A percentile compares a stretch with the other conserved stretches of the same genome.
These are phyloP conservation scores for Aureobasidium pullulans DNA, from an alignment of 2,329 filamentous ascomycete genomes.

Conservation along the genomic window DNA sequence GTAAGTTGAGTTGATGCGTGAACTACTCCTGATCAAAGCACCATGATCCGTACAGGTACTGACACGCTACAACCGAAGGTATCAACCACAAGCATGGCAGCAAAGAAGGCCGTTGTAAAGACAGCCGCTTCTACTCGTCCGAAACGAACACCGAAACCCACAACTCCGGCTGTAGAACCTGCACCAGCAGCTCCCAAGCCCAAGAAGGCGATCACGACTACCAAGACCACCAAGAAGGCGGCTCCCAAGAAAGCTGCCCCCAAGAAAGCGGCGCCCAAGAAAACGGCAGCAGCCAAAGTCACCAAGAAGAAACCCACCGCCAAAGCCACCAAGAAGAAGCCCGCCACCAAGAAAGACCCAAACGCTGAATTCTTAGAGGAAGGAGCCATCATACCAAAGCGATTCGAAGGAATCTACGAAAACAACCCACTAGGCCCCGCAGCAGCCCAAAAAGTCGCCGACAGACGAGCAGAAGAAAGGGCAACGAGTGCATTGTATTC, in stretches of 20 bases:
- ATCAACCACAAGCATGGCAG: background rate
- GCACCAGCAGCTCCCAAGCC: background rate
- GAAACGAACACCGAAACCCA: background rate
- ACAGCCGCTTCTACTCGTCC: constrained; percentile 3
- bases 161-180: background rate
- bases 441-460: background rate
- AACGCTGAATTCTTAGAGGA: background rate
- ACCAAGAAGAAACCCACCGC: background rate
- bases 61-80: background rate
- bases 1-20: background rate
- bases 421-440: background rate
- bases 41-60: background rate
- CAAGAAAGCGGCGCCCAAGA: constrained; percentile 15
- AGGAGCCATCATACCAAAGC: too few relatives aligned
- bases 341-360: background rate
- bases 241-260: constrained; percentile 14
- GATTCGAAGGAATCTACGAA: too few relatives aligned
- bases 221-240: constrained; percentile 13
- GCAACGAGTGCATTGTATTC: background rate
- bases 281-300: constrained; percentile 8
- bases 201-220: background rate
- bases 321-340: constrained; percentile 8
- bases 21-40: too few relatives aligned
- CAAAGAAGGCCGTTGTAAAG: background rate
- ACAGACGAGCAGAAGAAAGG: background rate